A percentile compares a stretch with the other conserved stretches of the same genome.
Conservation (phyloP, 108 stramenopile species). For the Aureococcus anophagefferens region DNA sequence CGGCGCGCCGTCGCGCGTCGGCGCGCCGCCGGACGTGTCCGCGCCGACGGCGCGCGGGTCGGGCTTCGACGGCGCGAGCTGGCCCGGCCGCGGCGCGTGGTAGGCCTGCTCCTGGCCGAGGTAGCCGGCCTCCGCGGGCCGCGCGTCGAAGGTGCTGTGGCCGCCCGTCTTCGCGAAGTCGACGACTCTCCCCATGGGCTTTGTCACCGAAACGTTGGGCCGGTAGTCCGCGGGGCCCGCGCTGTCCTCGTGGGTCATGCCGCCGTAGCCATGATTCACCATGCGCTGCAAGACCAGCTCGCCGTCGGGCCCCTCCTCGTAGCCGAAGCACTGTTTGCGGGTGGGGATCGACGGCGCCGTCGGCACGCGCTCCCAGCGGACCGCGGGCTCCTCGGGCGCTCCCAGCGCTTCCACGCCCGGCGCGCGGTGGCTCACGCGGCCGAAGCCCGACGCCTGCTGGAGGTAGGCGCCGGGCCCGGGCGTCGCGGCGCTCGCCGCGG, state of each 20-base stretch:
- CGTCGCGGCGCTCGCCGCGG: no score
- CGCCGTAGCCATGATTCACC: slow-evolving; percentile 3
- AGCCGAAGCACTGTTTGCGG: slow-evolving; percentile 7
- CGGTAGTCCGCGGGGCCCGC: slow-evolving; percentile 5
- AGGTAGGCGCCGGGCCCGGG: background rate
- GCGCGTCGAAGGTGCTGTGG: background rate
- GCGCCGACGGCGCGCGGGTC: no score
- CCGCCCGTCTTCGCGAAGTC: background rate
- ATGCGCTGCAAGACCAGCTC: slow-evolving; percentile 3
- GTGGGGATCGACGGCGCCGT: slow-evolving; percentile 8
- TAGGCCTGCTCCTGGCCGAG: no score
- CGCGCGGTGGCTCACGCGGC: no score
- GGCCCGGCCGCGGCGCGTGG: no score
- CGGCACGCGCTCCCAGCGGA: background rate
- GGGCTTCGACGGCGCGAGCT: no score
- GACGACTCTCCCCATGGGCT: no score
- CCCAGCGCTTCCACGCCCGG: no score
- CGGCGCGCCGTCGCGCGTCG: background rate
- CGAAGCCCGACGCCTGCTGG: background rate
- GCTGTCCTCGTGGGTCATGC: background rate
- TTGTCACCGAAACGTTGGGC: slow-evolving; percentile 1
- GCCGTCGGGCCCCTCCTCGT: slow-evolving; percentile 6
- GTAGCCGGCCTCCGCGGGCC: no score
- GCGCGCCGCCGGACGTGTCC: background rate
- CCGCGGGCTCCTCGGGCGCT: no score